Evolutionary conservation across 352 stramenopile species (phyloP).

Genomic region (Phytophthora lateralis): DNA sequence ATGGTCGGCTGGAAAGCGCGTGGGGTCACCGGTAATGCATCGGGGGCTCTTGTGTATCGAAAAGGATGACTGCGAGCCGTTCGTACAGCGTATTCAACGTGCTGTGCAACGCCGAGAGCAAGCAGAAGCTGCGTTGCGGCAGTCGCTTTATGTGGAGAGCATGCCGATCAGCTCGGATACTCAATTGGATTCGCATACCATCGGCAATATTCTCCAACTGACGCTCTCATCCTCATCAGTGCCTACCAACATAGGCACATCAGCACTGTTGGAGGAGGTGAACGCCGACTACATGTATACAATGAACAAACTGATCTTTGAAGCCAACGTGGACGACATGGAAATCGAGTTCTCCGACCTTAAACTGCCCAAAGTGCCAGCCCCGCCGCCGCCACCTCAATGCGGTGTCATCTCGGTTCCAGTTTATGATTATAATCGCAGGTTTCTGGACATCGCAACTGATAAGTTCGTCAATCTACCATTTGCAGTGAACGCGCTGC

Average conservation of each 20-base stretch:
- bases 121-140: conserved; percentile 66
- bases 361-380: conserved; percentile 36
- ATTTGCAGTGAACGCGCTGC: conserved; percentile 72
- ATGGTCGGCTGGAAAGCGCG: conserved; percentile 75
- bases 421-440: conserved; percentile 73
- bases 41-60: conserved; percentile 70
- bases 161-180: conserved; percentile 76
- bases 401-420: conserved; percentile 61
- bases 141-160: conserved; percentile 72
- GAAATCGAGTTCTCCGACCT: conserved; percentile 61
- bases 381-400: conserved; percentile 34
- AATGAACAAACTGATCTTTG: conserved; percentile 94
- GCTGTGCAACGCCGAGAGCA: conserved; percentile 55
- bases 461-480: conserved; percentile 75
- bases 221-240: conserved; percentile 66
- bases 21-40: conserved; percentile 70
- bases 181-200: conserved; percentile 69
- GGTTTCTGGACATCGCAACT: conserved; percentile 59
- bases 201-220: conserved; percentile 76
- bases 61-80: conserved; percentile 49
- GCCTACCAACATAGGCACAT: conserved; percentile 57
- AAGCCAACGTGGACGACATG: conserved; percentile 73
- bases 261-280: conserved; percentile 86
- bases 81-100: conserved; percentile 47
- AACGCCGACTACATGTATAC: conserved; percentile 92